Base-by-base conservation (phyloP, 164 flowering plant genomes). In the Buxus sempervirens region DNA sequence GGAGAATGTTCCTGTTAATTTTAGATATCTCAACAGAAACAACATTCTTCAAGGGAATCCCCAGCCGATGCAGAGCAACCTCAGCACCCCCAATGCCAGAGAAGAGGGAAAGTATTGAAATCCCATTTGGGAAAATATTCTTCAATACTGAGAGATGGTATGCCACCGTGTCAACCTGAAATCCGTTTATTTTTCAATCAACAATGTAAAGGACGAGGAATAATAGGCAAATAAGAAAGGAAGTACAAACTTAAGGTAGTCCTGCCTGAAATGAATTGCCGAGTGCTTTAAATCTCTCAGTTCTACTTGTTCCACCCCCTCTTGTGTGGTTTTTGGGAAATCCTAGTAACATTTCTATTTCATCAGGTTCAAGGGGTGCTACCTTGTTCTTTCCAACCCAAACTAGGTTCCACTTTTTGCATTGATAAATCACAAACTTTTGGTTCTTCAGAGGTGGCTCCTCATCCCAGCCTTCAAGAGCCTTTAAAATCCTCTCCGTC, bases 41-140 rank as follows among this genome's bases (percentile, higher is more conserved):
- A 9, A 77, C 80, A 59, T 63, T 73, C 55, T 70, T 73, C 75
- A 77, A 21, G 1, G 57, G 71, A 8, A 77, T 74, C 18, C 77
- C 77, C 45, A 77, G 77, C 13, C 70, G 60, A 48, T 74, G 60
- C 4, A 77, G 63, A 0, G 80, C 75, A 14, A 79, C 76, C 66
- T 79, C 82, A 53, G 81, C 82, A 22, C 85, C 82, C 0, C 85
- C 85, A 60, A 82, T 79, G 0, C 85, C 85, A 19, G 85, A 77
- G 70, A 82, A 82, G 12, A 79, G 81, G 38, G 85, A 79, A 0
- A 82, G 59, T 20, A 82, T 56, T 27, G 66, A 70, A 24, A 79
- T 71, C 21, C 85, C 85, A 42, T 45, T 12, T 15, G 85, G 80
- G 32, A 60, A 82, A 23, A 70, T 36, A 14, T 62, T 24, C 72